These are phyloP conservation scores for Schizopora paradoxa DNA, from an alignment of 1,284 basidiomycete species.

Conservation along the genomic window DNA sequence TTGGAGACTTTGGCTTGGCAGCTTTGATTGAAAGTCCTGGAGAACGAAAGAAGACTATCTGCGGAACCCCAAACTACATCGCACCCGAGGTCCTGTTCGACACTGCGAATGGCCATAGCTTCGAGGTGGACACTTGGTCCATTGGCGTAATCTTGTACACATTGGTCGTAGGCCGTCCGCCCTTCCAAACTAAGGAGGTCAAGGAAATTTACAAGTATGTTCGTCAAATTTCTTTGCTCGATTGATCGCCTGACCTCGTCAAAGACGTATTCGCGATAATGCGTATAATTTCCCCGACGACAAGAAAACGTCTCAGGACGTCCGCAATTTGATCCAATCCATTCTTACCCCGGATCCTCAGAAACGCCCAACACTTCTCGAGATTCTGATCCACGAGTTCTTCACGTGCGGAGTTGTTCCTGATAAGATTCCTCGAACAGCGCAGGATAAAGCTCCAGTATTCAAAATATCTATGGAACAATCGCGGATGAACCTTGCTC, in stretches of 20 bases:
- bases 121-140: slow-evolving; percentile 98
- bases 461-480: slow-evolving; percentile 62
- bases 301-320: slow-evolving; percentile 66
- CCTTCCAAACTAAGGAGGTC: slow-evolving; percentile 97
- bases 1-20: slow-evolving; percentile 96
- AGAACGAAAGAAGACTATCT: slow-evolving; percentile 98
- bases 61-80: slow-evolving; percentile 98
- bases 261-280: slow-evolving; percentile 90
- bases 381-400: slow-evolving; percentile 84
- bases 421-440: slow-evolving; percentile 70
- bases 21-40: slow-evolving; percentile 95
- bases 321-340: slow-evolving; percentile 74
- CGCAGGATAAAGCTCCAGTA: slow-evolving; percentile 70
- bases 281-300: slow-evolving; percentile 90
- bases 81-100: slow-evolving; percentile 98
- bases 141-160: slow-evolving; percentile 98
- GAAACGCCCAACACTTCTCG: slow-evolving; percentile 76
- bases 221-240: neutral
- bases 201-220: slow-evolving; percentile 88
- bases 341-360: slow-evolving; percentile 84
- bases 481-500: slow-evolving; percentile 67
- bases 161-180: slow-evolving; percentile 87
- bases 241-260: slow-evolving; percentile 16
- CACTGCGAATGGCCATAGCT: slow-evolving; percentile 92
- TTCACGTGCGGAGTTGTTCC: slow-evolving; percentile 84